A percentile compares a stretch with the other conserved stretches of the same genome.
Conservation (phyloP, 1,139 yeast species). For the Taphrina wiesneri region DNA sequence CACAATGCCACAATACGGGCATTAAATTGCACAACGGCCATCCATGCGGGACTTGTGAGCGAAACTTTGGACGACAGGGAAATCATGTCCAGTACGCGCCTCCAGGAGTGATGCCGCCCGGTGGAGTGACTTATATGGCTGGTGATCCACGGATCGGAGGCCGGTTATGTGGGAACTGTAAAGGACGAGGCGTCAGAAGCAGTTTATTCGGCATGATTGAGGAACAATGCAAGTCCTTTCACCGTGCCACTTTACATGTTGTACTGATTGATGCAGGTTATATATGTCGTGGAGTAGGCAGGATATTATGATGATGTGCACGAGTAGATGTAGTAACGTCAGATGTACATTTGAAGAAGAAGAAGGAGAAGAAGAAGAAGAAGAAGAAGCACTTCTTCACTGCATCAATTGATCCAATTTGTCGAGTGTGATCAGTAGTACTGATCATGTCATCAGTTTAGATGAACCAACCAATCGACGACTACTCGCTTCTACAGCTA, state of each 20-base stretch:
- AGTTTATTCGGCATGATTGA: conserved; percentile 28
- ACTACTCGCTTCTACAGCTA: too few relatives aligned
- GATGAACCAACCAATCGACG: too few relatives aligned
- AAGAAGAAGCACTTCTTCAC: too few relatives aligned
- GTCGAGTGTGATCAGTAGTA: too few relatives aligned
- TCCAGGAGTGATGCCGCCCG: conserved; percentile 25
- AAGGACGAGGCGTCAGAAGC: conserved; percentile 36
- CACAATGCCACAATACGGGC: conserved; percentile 38
- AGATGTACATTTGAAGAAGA: too few relatives aligned
- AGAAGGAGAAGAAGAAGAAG: too few relatives aligned
- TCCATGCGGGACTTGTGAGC: conserved; percentile 38
- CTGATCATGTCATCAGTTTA: too few relatives aligned
- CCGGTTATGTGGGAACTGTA: conserved; percentile 38
- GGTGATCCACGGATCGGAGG: conserved; percentile 40
- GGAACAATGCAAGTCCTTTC: conserved; percentile 17
- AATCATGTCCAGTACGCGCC: conserved; percentile 33
- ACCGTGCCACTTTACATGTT: not conserved
- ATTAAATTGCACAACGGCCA: conserved; percentile 37
- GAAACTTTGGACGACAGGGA: conserved; percentile 35
- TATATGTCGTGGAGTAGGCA: conserved; percentile 31
- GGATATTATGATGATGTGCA: not conserved
- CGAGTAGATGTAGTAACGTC: too few relatives aligned
- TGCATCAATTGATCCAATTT: too few relatives aligned
- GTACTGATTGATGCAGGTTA: not conserved
- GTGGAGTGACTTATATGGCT: conserved; percentile 29